Base-by-base conservation (phyloP, 306 rosid species). In the Rosa rugosa region DNA sequence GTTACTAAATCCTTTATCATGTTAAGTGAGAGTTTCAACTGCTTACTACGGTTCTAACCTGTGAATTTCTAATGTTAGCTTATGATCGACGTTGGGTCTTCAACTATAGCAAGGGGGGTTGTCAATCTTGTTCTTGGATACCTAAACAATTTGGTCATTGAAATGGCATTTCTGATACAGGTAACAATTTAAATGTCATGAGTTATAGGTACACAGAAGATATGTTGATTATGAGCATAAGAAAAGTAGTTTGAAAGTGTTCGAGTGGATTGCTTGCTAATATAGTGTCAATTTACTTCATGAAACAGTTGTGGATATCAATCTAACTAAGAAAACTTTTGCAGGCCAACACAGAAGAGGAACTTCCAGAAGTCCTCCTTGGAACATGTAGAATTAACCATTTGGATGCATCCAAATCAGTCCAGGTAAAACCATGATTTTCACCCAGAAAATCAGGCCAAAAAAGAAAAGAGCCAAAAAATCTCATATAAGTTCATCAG, bases 121-220 rank as follows among this genome's bases (percentile, higher is more conserved):
- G 89, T 67, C n/a, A 92, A 80, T 73, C 87, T 94, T 84, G 93
- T 94, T 87, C 93, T 94, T 79, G 98, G 98, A 60, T 94, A 89
- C 88, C 88, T 94, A 60, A 94, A 89, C 83, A 92, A 92, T 73
- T 87, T 94, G 93, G 92, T 94, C 54, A 84, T 92, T 79, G 98
- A 94, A 88, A 84, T 94, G 96, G 98, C 98, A 57, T 94, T 92
- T 79, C 83, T 94, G 83, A 88, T 94, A 79, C 97, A 92, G 97
- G 98, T 94, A 72, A 47, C 57, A 14, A 57, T 5, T 23, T 7
- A 34, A 6, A 46, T 17, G 20, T 18, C 47, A 23, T 14, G 31
- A 1, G 18, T 53, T 13, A 6, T 7, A 5, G 11, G 41, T 8
- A 23, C 46, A n/a, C 20, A 36, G 12, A 60, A 25, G 38, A 60